Conservation (phyloP, 2,329 filamentous ascomycete genomes). For the Stagonosporopsis chrysanthemi region DNA sequence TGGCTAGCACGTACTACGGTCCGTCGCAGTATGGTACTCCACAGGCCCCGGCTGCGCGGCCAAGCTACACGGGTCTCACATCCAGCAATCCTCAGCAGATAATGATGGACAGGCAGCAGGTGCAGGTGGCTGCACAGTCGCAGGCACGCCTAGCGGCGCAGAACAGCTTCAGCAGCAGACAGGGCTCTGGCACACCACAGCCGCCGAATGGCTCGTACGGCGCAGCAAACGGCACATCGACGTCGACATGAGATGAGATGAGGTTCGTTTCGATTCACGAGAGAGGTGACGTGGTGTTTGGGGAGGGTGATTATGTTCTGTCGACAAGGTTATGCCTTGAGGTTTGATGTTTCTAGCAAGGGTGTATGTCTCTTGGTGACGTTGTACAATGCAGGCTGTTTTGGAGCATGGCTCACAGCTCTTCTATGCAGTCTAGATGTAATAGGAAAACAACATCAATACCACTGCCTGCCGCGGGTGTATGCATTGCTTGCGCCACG, state of each 20-base stretch:
- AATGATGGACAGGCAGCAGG: conserved; percentile 46
- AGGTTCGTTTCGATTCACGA: not conserved
- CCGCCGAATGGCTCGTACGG: conserved; percentile 41
- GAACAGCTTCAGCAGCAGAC: conserved; percentile 43
- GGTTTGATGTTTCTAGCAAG: conserved; percentile 5
- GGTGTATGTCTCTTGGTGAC: conserved; percentile 1
- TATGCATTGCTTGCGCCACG: not conserved
- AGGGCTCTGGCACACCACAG: conserved; percentile 48
- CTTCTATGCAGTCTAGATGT: conserved; percentile 9
- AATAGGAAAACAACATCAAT: conserved; percentile 2
- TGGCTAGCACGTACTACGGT: conserved; percentile 45
- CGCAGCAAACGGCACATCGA: conserved; percentile 35
- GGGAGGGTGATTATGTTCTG: conserved; percentile 22
- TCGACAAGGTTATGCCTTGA: not conserved
- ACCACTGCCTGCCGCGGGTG: not conserved
- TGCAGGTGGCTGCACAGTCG: conserved; percentile 41
- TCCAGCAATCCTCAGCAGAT: conserved; percentile 43
- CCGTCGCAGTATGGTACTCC: conserved; percentile 44
- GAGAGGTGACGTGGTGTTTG: not conserved
- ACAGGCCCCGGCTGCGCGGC: conserved; percentile 35
- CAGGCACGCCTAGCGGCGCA: conserved; percentile 48
- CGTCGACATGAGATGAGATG: conserved; percentile 26
- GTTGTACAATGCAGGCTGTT: conserved; percentile 7
- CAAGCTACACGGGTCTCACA: conserved; percentile 30
- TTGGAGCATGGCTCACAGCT: conserved; percentile 8